These are phyloP conservation scores for Avena atlantica DNA, from an alignment of 176 grass and related monocot genomes.

Conservation along the genomic window DNA sequence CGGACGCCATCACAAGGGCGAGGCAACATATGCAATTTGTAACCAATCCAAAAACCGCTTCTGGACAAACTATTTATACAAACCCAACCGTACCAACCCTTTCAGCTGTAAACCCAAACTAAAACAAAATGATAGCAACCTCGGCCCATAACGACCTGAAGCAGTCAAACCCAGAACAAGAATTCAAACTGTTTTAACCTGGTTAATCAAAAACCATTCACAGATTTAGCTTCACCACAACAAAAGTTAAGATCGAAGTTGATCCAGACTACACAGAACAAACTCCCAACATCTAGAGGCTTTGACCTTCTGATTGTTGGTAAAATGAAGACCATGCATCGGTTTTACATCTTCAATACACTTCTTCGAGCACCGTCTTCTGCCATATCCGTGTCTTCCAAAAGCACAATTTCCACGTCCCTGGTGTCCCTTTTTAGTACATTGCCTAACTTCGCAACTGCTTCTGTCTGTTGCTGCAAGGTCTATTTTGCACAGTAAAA, in stretches of 20 bases:
- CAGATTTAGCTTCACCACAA: neutral
- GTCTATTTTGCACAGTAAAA: slow-evolving; percentile 47
- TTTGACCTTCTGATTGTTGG: slow-evolving; percentile 12
- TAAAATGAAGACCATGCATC: neutral
- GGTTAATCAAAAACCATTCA: too few relatives aligned
- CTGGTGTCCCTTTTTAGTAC: slow-evolving; percentile 92
- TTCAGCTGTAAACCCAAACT: too few relatives aligned
- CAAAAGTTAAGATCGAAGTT: neutral
- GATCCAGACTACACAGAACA: neutral
- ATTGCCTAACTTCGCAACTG: slow-evolving; percentile 86
- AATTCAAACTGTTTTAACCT: too few relatives aligned
- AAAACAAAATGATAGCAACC: too few relatives aligned
- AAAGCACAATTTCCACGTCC: slow-evolving; percentile 84
- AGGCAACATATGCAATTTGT: too few relatives aligned
- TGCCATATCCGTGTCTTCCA: slow-evolving; percentile 54
- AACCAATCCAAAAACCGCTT: too few relatives aligned
- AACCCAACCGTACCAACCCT: too few relatives aligned
- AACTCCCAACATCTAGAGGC: neutral
- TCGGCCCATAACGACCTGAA: too few relatives aligned
- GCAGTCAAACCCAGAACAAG: too few relatives aligned
- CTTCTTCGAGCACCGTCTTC: slow-evolving; percentile 52
- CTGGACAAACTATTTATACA: too few relatives aligned
- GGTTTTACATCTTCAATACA: slow-evolving; percentile 34
- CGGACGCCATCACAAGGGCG: too few relatives aligned
- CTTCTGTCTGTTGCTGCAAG: slow-evolving; percentile 87